Conservation (phyloP, 192 early-diverging fungal genomes). For the Backusella tarrabulga region DNA sequence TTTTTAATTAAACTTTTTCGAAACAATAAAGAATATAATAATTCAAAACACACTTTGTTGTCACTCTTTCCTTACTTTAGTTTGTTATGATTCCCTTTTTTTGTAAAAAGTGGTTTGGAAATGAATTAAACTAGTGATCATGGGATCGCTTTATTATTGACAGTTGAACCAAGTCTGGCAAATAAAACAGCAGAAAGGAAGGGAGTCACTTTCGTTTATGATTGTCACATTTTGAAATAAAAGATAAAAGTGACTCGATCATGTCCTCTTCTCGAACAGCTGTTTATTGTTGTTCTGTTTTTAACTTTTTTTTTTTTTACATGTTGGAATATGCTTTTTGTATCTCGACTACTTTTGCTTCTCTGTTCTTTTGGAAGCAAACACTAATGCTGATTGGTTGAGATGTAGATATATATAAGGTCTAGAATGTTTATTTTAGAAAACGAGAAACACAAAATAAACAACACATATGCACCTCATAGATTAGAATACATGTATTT, state of each 20-base stretch:
- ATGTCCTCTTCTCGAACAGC: too few relatives aligned
- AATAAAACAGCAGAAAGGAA: too few relatives aligned
- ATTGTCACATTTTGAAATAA: neutral
- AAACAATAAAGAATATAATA: neutral
- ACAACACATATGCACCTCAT: neutral
- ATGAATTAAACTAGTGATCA: too few relatives aligned
- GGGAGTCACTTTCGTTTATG: neutral
- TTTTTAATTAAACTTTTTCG: neutral
- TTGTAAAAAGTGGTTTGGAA: neutral
- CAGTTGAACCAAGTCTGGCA: too few relatives aligned
- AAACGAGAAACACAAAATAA: neutral
- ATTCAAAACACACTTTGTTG: neutral
- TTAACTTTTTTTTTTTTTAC: neutral
- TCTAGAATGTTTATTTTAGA: neutral
- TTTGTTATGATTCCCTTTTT: neutral
- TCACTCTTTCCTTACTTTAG: neutral
- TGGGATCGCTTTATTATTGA: too few relatives aligned
- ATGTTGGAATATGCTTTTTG: neutral
- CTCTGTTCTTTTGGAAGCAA: neutral
- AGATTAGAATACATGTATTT: neutral
- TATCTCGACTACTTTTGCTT: neutral
- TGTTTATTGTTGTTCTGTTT: too few relatives aligned
- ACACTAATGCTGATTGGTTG: neutral
- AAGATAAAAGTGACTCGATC: neutral
- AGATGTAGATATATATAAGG: neutral